Percentiles rank a stretch among this genome's conserved stretches.
These are phyloP conservation scores for Eucalyptus caleyi DNA, from an alignment of 345 rosid genomes.

Conservation along the genomic window DNA sequence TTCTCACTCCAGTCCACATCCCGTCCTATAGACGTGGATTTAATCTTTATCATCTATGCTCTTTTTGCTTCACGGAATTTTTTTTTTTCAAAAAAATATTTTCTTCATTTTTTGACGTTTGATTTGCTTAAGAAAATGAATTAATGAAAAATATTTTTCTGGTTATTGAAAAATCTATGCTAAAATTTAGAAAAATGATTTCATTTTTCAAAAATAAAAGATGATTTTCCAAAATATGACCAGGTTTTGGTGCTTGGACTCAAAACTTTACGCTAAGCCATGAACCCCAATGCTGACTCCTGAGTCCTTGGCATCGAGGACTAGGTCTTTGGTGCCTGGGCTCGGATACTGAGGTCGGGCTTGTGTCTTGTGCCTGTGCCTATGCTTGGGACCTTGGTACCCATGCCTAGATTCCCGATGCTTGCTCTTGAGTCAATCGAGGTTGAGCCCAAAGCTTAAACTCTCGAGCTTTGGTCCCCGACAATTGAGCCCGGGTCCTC, in stretches of 20 bases:
- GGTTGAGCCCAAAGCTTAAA: not conserved
- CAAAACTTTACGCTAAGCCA: not conserved
- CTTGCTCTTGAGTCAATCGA: too few species aligned
- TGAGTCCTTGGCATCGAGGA: not conserved
- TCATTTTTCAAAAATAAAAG: rapidly evolving
- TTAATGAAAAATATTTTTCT: too few species aligned
- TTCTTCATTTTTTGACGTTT: rapidly evolving
- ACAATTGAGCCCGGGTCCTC: rapidly evolving
- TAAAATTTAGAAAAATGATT: not conserved
- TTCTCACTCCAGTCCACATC: not conserved
- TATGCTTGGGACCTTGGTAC: too few species aligned
- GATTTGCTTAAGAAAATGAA: not conserved
- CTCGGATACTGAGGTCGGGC: rapidly evolving
- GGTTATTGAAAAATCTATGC: not conserved
- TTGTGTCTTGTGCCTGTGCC: too few species aligned
- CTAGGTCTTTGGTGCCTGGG: rapidly evolving
- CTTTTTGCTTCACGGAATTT: rapidly evolving
- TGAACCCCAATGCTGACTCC: not conserved
- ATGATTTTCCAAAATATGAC: too few species aligned
- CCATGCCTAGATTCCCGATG: too few species aligned
- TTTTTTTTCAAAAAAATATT: rapidly evolving
- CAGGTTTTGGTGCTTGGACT: not conserved
- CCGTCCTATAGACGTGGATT: not conserved
- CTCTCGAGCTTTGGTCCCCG: not conserved
- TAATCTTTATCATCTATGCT: not conserved